phyloP scores from a whole-genome alignment of 306 rosid species.

The cucumber (Cucumis sativus) region Cucumber_9930_V3 NC_026661.2:20660501-20661000 shows the following conservation, averaged over 20 bases:
- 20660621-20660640: conserved; percentile 67
- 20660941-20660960: conserved; percentile 58
- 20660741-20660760: conserved; percentile 48
- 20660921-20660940: conserved; percentile 52
- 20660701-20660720: conserved; percentile 60
- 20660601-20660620: conserved; percentile 51
- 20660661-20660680: conserved; percentile 42
- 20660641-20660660: conserved; percentile 57
- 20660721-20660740: conserved; percentile 71
- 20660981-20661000: conserved; percentile 67
- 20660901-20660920: conserved; percentile 60
- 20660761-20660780: conserved; percentile 55
- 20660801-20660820: conserved; percentile 83
- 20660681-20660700: conserved; percentile 17
- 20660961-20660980: conserved; percentile 29
- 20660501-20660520: conserved; percentile 51
- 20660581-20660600: conserved; percentile 59
- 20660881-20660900: conserved; percentile 65
- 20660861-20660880: conserved; percentile 38
- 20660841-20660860: conserved; percentile 61
- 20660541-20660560: conserved; percentile 80
- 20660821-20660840: conserved; percentile 94
- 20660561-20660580: conserved; percentile 59
- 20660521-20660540: conserved; percentile 49
- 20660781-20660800: conserved; percentile 69